These are phyloP conservation scores for Neurospora sp. DNA, from an alignment of 495 filamentous ascomycete species.

Conservation along the genomic window DNA sequence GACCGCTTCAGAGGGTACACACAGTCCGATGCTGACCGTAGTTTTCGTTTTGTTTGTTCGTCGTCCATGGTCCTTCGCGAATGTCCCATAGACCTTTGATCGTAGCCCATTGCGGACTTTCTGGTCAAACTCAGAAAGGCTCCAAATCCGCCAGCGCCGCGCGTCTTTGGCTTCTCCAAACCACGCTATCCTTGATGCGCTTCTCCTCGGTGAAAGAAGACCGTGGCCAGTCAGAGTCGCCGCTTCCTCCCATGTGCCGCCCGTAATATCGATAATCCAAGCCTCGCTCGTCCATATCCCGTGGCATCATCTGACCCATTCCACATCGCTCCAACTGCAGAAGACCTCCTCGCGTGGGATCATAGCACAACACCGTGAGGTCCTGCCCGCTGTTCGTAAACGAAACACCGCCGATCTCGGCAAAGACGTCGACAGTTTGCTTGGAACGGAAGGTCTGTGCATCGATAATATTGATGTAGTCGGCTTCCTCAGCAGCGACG, in stretches of 20 bases:
- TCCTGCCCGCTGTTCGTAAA: constrained; percentile 62
- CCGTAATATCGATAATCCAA: neutral
- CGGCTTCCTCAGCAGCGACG: constrained; percentile 73
- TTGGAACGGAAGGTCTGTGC: constrained; percentile 53
- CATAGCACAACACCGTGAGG: constrained; percentile 65
- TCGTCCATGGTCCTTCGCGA: neutral
- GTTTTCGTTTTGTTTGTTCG: neutral
- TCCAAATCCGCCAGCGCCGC: constrained; percentile 20
- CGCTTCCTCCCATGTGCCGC: neutral
- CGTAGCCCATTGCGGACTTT: no score
- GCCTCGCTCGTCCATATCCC: neutral
- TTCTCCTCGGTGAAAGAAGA: constrained; percentile 15
- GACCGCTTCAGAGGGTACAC: neutral
- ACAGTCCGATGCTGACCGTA: neutral
- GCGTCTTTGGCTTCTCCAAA: constrained; percentile 20
- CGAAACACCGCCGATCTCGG: constrained; percentile 69
- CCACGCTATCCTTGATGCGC: constrained; percentile 11
- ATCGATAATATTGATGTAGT: constrained; percentile 71
- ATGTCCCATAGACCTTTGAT: no score
- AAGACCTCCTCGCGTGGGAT: constrained; percentile 67
- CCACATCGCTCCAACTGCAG: constrained; percentile 60
- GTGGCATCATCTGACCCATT: constrained; percentile 28
- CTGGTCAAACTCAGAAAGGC: constrained; percentile 19
- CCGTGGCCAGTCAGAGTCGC: constrained; percentile 16
- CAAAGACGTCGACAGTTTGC: constrained; percentile 78